Evolutionary conservation across 2,329 filamentous ascomycete genomes (phyloP), one percentile per base, ranked within the genome.

Genomic region (Claviceps sp.): DNA sequence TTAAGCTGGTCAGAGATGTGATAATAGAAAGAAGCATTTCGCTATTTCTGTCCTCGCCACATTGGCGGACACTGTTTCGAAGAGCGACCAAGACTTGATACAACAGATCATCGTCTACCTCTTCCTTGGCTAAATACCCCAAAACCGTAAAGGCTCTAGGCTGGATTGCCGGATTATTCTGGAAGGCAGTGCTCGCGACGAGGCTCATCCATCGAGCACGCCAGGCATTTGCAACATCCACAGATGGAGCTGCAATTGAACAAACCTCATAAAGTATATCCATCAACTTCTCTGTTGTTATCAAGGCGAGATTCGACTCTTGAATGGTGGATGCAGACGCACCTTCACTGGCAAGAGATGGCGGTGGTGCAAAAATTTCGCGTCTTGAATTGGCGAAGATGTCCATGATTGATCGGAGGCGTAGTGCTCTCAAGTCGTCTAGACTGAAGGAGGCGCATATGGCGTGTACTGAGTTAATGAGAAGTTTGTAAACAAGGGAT

Each of bases 151-250:
- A 86, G 1, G 82, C 82, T 19, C 80, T 72, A 5, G 82, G 81
- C 57, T 86, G 82, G 52, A 86, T 82, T 2, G 82, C 81, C 8
- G 82, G 82, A 60, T 86, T 86, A 61, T 82, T 85, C 61, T 86
- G 82, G 62, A 86, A 86, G 0, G 82, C 82, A 10, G 82, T 86
- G 61, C 82, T 86, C 16, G 82, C 81, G 41, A 86, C 81, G 22
- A 86, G 69, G 59, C 81, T 84, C 82, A 86, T 85, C 82, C 82
- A 86, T 19, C 82, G 75, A 19, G 82, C 82, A 26, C 82, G 76
- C 82, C 82, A 86, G 16, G 78, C 75, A 59, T 86, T 86, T 22
- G 81, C 77, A 59, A 82, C 71, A 57, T 85, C 81, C 8, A 80
- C 67, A 0, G 81, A 81, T 11, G 81, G 78, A 13, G 82, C 82